Evolutionary conservation across 2,329 filamentous ascomycete genomes (phyloP), one percentile per base, ranked within the genome.

Genomic region (Zopfia rhizophila): DNA sequence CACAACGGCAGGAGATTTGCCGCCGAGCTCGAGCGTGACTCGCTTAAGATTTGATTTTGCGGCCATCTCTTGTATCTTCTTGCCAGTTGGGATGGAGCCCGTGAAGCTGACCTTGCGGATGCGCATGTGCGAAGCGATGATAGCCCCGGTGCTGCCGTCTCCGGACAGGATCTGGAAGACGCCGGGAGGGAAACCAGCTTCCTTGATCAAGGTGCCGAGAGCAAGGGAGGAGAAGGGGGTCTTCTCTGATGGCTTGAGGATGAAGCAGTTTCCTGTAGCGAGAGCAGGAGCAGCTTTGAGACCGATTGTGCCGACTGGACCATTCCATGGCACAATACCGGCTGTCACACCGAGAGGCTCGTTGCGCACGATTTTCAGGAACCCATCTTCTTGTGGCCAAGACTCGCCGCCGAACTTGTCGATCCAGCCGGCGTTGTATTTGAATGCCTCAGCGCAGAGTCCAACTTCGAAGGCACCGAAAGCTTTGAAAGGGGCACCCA

Each of bases 391-490:
- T 50, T 74, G 68, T 4, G 76, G 74, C 54, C 68, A 68, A 2
- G 63, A 64, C 41, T 69, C 63, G 31, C 66, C 66, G 8, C 60
- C 62, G 16, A 66, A 63, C 48, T 69, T 69, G 43, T 69, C 65
- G 31, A 65, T 65, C 50, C 61, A 69, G 6, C 63, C 65, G 14
- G 64, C 65, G 27, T 68, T 68, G 56, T 75, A 74, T 48, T 54
- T 48, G 51, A 69, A 70, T 10, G 57, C 49, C 50, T 73, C 71
- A 7, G 65, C 63, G 52, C 64, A 69, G 21, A 71, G 53, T 5
- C 58, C 71, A 32, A 75, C 64, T 56, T 78, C 76, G 32, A 77
- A 76, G 16, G 69, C 66, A 11, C 76, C 76, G 45, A 79, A 78
- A 0, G 73, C 60, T 3, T 64, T 68, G 44, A 68, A 76, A 7